Percentiles rank a stretch among this genome's conserved stretches.
Conservation (phyloP, 139 green algal species). For the Micromonas pusilla region DNA sequence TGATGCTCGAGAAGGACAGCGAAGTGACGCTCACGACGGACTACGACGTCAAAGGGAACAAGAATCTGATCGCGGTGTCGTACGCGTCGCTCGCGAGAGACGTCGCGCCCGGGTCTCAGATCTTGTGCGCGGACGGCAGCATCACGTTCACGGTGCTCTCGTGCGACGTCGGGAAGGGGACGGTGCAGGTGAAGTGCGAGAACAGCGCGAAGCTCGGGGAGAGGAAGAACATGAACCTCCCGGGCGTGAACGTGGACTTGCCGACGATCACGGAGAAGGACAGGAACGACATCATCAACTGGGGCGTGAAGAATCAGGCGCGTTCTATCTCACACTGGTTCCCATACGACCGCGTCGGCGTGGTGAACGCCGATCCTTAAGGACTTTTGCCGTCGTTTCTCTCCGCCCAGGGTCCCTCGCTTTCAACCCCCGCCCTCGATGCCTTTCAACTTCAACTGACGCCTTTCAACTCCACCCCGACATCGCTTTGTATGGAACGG, state of each 20-base stretch:
- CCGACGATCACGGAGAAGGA: constrained; percentile 93
- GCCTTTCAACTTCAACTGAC: no score
- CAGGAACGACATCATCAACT: constrained; percentile 82
- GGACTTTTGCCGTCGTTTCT: no score
- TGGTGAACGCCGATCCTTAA: no score
- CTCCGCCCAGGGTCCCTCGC: no score
- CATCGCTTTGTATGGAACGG: no score
- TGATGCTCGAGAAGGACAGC: constrained; percentile 48
- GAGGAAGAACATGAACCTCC: constrained; percentile 94
- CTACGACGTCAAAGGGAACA: constrained; percentile 56
- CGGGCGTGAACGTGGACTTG: constrained; percentile 87
- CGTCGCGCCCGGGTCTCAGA: constrained; percentile 72
- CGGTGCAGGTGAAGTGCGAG: constrained; percentile 31
- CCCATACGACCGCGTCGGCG: no score
- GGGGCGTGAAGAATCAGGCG: constrained; percentile 93
- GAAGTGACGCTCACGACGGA: constrained; percentile 68
- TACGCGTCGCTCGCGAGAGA: constrained; percentile 41
- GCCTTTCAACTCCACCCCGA: no score
- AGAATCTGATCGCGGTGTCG: constrained; percentile 69
- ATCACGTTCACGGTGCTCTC: constrained; percentile 83
- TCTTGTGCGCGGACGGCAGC: constrained; percentile 88
- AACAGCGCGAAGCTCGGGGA: constrained; percentile 85
- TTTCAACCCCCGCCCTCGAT: no score
- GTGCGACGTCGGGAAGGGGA: constrained; percentile 21
- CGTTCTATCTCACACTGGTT: no score